Percentiles rank a stretch among this genome's conserved stretches.
These are phyloP conservation scores for Lactifluus rugatus DNA, from an alignment of 768 basidiomycete species.

Conservation along the genomic window DNA sequence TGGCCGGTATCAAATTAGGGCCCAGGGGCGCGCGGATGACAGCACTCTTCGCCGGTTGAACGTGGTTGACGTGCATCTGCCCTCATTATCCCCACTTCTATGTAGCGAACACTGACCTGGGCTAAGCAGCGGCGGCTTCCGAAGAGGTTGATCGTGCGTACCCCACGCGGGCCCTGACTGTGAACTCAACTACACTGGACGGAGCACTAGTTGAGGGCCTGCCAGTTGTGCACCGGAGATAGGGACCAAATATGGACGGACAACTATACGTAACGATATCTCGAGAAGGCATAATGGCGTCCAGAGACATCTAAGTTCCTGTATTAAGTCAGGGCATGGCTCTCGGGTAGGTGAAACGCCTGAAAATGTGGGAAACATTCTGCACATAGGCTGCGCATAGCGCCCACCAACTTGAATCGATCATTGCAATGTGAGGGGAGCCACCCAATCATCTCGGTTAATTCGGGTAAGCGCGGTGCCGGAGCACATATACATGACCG, in stretches of 20 bases:
- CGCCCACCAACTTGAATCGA: background rate
- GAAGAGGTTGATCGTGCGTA: background rate
- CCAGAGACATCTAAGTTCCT: background rate
- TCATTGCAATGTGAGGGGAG: too few species aligned
- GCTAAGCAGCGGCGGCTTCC: background rate
- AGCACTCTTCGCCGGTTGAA: background rate
- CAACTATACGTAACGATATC: background rate
- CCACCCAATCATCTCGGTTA: background rate
- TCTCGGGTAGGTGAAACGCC: background rate
- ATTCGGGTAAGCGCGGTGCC: slow-evolving; percentile 1
- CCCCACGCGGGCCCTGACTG: background rate
- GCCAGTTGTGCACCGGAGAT: background rate
- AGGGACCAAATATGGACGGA: background rate
- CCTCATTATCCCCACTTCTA: background rate
- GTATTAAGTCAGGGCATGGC: background rate
- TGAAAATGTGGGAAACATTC: too few species aligned
- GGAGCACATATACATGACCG: too few species aligned
- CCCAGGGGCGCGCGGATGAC: background rate
- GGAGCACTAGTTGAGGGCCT: background rate
- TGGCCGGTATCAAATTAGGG: background rate
- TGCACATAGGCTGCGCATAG: background rate
- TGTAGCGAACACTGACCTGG: background rate
- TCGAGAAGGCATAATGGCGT: background rate
- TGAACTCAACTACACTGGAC: background rate
- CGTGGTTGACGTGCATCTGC: background rate